These are phyloP conservation scores for Mucor indicus DNA, from an alignment of 371 early-diverging fungal species.

Conservation along the genomic window DNA sequence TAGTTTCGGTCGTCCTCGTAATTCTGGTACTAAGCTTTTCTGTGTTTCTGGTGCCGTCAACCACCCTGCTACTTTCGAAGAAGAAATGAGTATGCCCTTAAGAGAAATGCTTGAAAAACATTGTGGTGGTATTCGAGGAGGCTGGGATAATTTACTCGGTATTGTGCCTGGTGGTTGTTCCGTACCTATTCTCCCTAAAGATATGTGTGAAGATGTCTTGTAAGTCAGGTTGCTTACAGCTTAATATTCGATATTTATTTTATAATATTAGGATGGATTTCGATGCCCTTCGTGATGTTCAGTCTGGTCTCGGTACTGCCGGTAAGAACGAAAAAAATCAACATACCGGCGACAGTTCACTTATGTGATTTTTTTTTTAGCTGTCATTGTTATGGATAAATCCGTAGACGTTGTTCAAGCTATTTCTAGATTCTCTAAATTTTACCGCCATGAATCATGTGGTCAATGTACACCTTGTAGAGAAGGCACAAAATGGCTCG, in stretches of 20 bases:
- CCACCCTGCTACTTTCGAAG: conserved; percentile 96
- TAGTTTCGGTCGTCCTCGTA: conserved; percentile 89
- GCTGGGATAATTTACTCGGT: conserved; percentile 98
- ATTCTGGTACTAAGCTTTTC: conserved; percentile 95
- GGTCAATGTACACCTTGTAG: conserved; percentile 99
- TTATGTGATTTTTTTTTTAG: conserved; percentile 23
- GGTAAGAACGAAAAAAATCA: conserved; percentile 39
- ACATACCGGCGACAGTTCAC: background rate
- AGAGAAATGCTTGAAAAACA: conserved; percentile 94
- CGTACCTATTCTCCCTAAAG: conserved; percentile 88
- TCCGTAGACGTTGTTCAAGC: conserved; percentile 87
- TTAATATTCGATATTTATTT: background rate
- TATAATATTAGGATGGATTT: conserved; percentile 83
- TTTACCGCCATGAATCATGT: conserved; percentile 96
- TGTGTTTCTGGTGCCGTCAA: conserved; percentile 98
- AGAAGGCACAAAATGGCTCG: conserved; percentile 95
- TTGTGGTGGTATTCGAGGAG: conserved; percentile 95
- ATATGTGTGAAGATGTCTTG: conserved; percentile 87
- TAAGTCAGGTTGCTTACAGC: conserved; percentile 12
- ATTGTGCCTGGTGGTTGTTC: conserved; percentile 98
- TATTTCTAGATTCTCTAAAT: conserved; percentile 88
- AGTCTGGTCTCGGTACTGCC: conserved; percentile 94
- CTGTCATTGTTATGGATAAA: conserved; percentile 98
- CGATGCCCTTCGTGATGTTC: conserved; percentile 92
- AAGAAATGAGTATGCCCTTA: conserved; percentile 97